Base-by-base conservation (phyloP, 495 filamentous ascomycete species). In the Aspergillus nanangensis region DNA sequence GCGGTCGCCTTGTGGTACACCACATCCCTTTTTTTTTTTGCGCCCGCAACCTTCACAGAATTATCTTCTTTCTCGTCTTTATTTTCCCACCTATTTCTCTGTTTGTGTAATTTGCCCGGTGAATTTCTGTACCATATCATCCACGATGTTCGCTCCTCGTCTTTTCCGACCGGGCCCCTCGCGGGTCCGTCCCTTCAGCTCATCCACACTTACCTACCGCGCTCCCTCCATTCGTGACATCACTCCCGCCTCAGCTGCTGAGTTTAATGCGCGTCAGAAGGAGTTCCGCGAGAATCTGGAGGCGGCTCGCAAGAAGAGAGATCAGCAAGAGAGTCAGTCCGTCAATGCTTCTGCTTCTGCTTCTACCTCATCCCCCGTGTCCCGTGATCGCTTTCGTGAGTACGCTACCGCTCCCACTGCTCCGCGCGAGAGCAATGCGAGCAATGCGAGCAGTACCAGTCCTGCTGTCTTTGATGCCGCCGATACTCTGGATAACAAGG, bases 161-260 rank as follows among this genome's bases (percentile, higher is more conserved):
- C 55, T 74, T 48, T 41, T 75, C 47, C 72, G 72, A 58, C 62
- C 71, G 50, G 61, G 67, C 58, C 65, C 71, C 34, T 59, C 68
- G 45, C 63, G 81, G 47, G 53, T 76, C 33, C 79, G 87, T 37
- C 66, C 80, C 23, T 81, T 92, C 61, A 73, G 74, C 49, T 79
- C 79, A 34, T 79, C 83, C 32, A 58, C 73, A 29, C 45, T 70
- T 45, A 57, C 67, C 52, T 72, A 75, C 51, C 76, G 78, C 42
- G 67, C 84, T 36, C 93, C 94, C n/a, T 81, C 84, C 21, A 76
- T 98, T 18, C 83, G 87, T 56, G 90, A 97, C 70, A 80, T 98
- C 63, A 82, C 82, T 14, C 78, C 82, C 29, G 75, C 83, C 40
- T 78, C 80, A 35, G 83, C 82, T 32, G 71, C 80, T 25, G 71